Evolutionary conservation across 108 stramenopile species (phyloP).

Genomic region (Halocafeteria seosinensis): DNA sequence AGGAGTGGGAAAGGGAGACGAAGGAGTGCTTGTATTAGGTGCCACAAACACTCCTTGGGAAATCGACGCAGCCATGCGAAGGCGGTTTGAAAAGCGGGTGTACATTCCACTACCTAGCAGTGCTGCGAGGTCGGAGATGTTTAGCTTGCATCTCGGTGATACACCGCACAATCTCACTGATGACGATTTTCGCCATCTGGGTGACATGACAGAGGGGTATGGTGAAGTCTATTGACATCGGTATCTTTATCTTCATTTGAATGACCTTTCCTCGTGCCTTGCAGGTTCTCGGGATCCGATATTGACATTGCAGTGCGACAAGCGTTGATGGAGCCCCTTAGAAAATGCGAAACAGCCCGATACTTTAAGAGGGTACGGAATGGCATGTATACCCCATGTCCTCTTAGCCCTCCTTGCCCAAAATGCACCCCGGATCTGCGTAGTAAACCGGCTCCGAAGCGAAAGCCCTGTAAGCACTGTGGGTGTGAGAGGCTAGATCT

Average conservation of each 20-base stretch:
- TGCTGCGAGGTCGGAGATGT: conserved; percentile 64
- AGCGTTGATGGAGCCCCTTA: conserved; percentile 87
- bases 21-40: conserved; percentile 64
- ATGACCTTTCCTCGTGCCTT: neutral
- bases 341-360: conserved; percentile 77
- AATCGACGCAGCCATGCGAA: conserved; percentile 92
- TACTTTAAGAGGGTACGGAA: conserved; percentile 41
- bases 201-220: conserved; percentile 57
- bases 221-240: no score
- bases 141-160: conserved; percentile 63
- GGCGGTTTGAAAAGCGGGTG: conserved; percentile 93
- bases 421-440: conserved; percentile 36
- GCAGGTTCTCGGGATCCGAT: conserved; percentile 75
- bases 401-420: conserved; percentile 9
- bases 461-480: conserved; percentile 62
- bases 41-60: conserved; percentile 98
- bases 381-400: conserved; percentile 48
- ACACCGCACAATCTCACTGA: conserved; percentile 63
- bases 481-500: conserved; percentile 67
- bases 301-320: conserved; percentile 83
- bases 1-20: conserved; percentile 66
- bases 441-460: conserved; percentile 26
- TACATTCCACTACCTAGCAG: conserved; percentile 91
- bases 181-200: conserved; percentile 58
- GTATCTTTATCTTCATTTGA: neutral